Conservation (phyloP, 768 basidiomycete species). For the Sporobolomyces phaffii region DNA sequence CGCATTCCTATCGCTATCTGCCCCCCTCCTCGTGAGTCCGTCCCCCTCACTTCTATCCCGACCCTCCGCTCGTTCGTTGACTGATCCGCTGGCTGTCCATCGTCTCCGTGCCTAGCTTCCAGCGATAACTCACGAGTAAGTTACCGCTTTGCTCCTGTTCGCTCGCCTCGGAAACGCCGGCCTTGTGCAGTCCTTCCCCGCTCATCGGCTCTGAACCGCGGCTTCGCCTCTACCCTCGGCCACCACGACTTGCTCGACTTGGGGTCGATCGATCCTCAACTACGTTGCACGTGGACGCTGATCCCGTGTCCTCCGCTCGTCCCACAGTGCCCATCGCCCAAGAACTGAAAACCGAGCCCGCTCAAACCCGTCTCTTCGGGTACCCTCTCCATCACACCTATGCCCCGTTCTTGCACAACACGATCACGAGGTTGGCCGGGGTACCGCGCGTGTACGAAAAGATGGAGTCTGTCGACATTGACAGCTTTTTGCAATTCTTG, state of each 20-base stretch:
- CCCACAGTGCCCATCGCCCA: conserved; percentile 12
- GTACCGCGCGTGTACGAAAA: conserved; percentile 38
- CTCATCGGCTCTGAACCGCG: not conserved
- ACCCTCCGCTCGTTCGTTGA: too few species aligned
- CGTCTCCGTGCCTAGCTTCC: too few species aligned
- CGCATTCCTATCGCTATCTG: too few species aligned
- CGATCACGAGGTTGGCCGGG: conserved; percentile 38
- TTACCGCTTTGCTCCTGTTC: too few species aligned
- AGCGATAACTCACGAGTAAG: too few species aligned
- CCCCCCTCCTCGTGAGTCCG: too few species aligned
- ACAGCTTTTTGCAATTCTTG: conserved; percentile 34
- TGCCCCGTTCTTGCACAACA: conserved; percentile 43
- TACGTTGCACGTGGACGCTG: too few species aligned
- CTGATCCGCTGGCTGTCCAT: too few species aligned
- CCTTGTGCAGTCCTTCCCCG: too few species aligned
- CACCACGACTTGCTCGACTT: not conserved
- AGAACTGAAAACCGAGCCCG: not conserved
- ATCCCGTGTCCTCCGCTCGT: not conserved
- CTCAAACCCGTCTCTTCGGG: conserved; percentile 22
- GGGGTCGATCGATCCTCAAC: not conserved
- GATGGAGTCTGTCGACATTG: conserved; percentile 35
- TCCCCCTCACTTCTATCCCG: too few species aligned
- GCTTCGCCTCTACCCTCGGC: not conserved
- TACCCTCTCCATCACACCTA: conserved; percentile 32
- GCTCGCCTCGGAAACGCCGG: too few species aligned